A percentile compares a stretch with the other conserved stretches of the same genome.
Conservation (phyloP, 805 yeast species). For the Pichia californica region DNA sequence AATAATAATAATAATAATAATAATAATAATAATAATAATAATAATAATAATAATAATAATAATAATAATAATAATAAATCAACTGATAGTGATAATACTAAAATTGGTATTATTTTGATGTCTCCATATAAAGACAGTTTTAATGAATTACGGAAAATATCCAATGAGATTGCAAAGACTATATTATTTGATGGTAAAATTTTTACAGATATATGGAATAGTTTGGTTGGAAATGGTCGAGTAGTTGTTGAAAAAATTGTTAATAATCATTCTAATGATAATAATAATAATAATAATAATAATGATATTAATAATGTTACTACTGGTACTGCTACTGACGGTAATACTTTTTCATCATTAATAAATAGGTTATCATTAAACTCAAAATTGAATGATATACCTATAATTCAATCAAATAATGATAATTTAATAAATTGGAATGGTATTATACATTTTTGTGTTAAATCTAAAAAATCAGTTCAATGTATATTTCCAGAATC, state of each 20-base stretch:
- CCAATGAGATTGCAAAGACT: conserved; percentile 42
- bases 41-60: too few species aligned
- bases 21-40: too few species aligned
- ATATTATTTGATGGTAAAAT: conserved; percentile 31
- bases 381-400: not conserved
- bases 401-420: not conserved
- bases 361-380: conserved; percentile 35
- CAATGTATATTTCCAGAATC: conserved; percentile 44
- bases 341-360: conserved; percentile 6
- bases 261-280: conserved; percentile 21
- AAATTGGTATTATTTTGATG: conserved; percentile 39
- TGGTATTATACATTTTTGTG: conserved; percentile 55
- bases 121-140: conserved; percentile 76
- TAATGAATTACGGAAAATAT: conserved; percentile 61
- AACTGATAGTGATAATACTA: conserved; percentile 20
- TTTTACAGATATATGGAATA: conserved; percentile 12
- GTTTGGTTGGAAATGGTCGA: conserved; percentile 7
- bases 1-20: too few species aligned
- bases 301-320: not conserved
- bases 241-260: conserved; percentile 31
- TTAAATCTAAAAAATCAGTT: conserved; percentile 56
- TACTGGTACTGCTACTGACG: too few species aligned
- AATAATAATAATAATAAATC: not conserved
- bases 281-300: conserved; percentile 14
- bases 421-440: not conserved